Evolutionary conservation across 2,329 filamentous ascomycete species (phyloP).

Genomic region (Penicillium sp.): DNA sequence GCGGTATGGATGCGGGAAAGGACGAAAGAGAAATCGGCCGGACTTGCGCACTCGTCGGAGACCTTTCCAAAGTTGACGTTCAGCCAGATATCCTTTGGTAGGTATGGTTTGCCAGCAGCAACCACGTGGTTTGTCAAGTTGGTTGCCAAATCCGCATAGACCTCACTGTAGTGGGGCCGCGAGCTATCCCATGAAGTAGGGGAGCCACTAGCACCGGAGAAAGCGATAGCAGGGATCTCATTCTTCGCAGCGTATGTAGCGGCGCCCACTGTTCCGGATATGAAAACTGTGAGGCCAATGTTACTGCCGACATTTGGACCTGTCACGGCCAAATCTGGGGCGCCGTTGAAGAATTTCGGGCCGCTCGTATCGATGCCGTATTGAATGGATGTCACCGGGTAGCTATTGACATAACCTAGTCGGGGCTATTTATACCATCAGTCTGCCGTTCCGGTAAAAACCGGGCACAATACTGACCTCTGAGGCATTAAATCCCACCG

Average conservation of each 20-base stretch:
- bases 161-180: slow-evolving; percentile 51
- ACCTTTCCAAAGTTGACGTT: slow-evolving; percentile 68
- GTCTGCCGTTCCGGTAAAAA: background rate
- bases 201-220: slow-evolving; percentile 57
- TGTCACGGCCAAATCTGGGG: slow-evolving; percentile 63
- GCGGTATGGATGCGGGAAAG: slow-evolving; percentile 60
- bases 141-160: slow-evolving; percentile 65
- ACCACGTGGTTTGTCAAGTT: slow-evolving; percentile 59
- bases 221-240: slow-evolving; percentile 66
- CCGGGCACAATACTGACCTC: slow-evolving; percentile 26
- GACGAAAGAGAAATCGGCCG: slow-evolving; percentile 62
- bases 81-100: slow-evolving; percentile 61
- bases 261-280: slow-evolving; percentile 69
- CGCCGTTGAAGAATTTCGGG: slow-evolving; percentile 54
- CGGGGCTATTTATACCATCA: slow-evolving; percentile 38
- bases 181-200: slow-evolving; percentile 55
- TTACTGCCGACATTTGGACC: slow-evolving; percentile 64
- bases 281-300: slow-evolving; percentile 55
- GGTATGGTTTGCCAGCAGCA: slow-evolving; percentile 59
- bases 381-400: slow-evolving; percentile 63
- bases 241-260: slow-evolving; percentile 57
- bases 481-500: slow-evolving; percentile 58
- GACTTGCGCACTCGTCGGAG: slow-evolving; percentile 50
- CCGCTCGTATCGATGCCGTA: slow-evolving; percentile 61
- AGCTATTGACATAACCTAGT: slow-evolving; percentile 72